Conservation (phyloP, 176 grass and related monocot genomes). For the Chrysopogon serrulatus region DNA sequence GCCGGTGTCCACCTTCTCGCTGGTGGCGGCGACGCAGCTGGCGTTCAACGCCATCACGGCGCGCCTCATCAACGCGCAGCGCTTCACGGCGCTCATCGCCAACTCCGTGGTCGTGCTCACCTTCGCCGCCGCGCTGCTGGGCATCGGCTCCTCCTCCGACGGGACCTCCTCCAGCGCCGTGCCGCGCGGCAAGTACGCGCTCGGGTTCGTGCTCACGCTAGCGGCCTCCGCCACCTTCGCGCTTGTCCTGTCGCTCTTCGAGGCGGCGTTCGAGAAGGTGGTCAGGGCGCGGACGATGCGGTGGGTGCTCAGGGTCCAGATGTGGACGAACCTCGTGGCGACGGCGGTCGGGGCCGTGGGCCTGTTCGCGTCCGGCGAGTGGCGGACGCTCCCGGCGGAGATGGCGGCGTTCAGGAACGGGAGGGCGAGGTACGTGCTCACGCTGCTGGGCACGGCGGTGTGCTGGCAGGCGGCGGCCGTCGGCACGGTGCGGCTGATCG, state of each 20-base stretch:
- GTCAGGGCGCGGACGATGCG: conserved; percentile 24
- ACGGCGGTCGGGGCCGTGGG: conserved; percentile 23
- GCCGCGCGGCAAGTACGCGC: conserved; percentile 36
- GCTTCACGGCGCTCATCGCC: conserved; percentile 61
- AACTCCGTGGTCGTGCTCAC: conserved; percentile 78
- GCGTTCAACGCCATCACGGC: conserved; percentile 71
- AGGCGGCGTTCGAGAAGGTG: conserved; percentile 50
- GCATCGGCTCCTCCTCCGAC: conserved; percentile 42
- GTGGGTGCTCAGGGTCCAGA: conserved; percentile 29
- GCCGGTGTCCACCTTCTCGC: conserved; percentile 79
- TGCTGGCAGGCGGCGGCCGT: conserved; percentile 40
- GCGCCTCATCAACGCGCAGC: conserved; percentile 60
- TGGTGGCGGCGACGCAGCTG: conserved; percentile 56
- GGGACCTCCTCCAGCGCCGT: conserved; percentile 18
- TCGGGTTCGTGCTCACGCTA: conserved; percentile 63
- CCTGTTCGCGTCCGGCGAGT: conserved; percentile 47
- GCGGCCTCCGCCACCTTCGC: conserved; percentile 48
- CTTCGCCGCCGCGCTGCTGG: conserved; percentile 57
- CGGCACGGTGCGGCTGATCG: conserved; percentile 39
- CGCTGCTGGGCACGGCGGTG: conserved; percentile 45
- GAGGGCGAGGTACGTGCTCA: conserved; percentile 44
- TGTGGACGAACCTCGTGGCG: conserved; percentile 33
- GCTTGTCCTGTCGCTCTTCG: conserved; percentile 52
- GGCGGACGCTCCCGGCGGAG: conserved; percentile 37
- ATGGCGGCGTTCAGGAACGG: conserved; percentile 48